Evolutionary conservation across 2,329 filamentous ascomycete species (phyloP).

Genomic region (Clarireedia monteithiana): DNA sequence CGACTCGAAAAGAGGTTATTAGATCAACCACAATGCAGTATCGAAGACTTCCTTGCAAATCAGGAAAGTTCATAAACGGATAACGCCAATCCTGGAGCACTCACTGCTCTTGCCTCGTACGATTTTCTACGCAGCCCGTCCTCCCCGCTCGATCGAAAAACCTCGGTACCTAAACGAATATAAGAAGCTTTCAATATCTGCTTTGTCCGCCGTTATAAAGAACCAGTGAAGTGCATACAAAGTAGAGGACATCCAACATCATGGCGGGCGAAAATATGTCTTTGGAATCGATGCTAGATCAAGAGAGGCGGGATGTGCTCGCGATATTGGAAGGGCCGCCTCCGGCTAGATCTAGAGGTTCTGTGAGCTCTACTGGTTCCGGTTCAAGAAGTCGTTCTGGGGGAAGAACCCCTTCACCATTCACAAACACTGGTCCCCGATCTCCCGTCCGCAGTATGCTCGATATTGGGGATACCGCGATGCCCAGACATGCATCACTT

Average conservation of each 20-base stretch:
- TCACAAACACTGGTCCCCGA: slow-evolving; percentile 38
- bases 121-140: slow-evolving; percentile 4
- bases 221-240: neutral
- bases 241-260: neutral
- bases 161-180: neutral
- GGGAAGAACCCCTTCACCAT: slow-evolving; percentile 45
- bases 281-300: slow-evolving; percentile 67
- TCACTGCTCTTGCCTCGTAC: slow-evolving; percentile 14
- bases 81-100: slow-evolving; percentile 17
- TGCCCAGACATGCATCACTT: slow-evolving; percentile 8
- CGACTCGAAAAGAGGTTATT: slow-evolving; percentile 9
- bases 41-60: slow-evolving; percentile 23
- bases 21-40: slow-evolving; percentile 29
- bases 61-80: slow-evolving; percentile 29
- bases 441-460: slow-evolving; percentile 61
- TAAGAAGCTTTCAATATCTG: neutral
- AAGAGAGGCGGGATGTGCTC: slow-evolving; percentile 68
- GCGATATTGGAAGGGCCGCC: slow-evolving; percentile 48
- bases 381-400: neutral
- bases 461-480: slow-evolving; percentile 25
- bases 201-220: neutral
- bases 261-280: slow-evolving; percentile 50
- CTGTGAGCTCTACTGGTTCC: slow-evolving; percentile 28
- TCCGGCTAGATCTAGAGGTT: slow-evolving; percentile 17
- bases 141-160: neutral